Conservation (phyloP, 2,329 filamentous ascomycete genomes). For the Emmonsiellopsis sp. region DNA sequence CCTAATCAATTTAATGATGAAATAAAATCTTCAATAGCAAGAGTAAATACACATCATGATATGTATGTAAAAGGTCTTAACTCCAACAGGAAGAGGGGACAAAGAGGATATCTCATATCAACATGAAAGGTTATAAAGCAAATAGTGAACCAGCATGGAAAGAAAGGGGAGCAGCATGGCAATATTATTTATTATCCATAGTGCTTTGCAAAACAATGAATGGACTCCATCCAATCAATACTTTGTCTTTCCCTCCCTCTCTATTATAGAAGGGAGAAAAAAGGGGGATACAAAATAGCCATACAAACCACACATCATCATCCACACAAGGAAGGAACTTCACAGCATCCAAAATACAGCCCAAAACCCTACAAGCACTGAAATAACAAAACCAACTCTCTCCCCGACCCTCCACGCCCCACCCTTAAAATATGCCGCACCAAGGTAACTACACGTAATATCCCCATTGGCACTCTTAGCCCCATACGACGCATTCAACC, state of each 20-base stretch:
- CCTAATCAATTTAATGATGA: no score
- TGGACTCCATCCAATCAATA: neutral
- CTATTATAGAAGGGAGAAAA: neutral
- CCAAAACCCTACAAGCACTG: constrained; percentile 2
- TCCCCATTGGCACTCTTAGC: constrained; percentile 25
- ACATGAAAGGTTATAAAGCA: no score
- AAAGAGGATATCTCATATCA: no score
- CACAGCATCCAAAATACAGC: constrained; percentile 7
- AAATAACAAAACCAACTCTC: neutral
- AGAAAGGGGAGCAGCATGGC: no score
- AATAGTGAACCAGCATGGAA: no score
- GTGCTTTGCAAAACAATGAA: neutral
- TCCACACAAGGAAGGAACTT: no score
- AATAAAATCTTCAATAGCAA: no score
- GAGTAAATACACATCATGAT: no score
- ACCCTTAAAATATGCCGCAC: constrained; percentile 45
- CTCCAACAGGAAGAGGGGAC: no score
- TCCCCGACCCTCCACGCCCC: constrained; percentile 18
- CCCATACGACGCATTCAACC: constrained; percentile 45
- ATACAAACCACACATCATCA: neutral
- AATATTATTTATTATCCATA: no score
- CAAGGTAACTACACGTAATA: constrained; percentile 53
- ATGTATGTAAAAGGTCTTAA: no score
- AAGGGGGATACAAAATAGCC: neutral
- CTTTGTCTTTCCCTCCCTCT: neutral